These are phyloP conservation scores for Amylocystis lapponica DNA, from an alignment of 768 basidiomycete genomes.

Conservation along the genomic window DNA sequence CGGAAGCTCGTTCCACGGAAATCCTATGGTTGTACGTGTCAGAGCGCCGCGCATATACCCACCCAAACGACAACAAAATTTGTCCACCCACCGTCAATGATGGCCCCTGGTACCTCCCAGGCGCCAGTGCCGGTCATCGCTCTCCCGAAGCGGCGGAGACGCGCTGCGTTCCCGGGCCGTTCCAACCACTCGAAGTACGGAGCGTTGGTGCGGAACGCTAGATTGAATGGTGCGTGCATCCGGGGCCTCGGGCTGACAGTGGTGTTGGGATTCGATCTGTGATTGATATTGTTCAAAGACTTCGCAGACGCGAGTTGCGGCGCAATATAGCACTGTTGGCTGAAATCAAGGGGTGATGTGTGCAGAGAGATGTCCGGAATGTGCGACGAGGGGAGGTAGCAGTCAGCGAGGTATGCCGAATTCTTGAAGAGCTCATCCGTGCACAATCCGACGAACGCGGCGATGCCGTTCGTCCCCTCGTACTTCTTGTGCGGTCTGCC, in stretches of 20 bases:
- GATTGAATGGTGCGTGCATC: constrained; percentile 62
- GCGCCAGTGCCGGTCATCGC: constrained; percentile 70
- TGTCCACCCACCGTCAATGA: constrained; percentile 17
- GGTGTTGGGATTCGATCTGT: no score
- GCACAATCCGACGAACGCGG: constrained; percentile 66
- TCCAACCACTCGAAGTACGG: constrained; percentile 74
- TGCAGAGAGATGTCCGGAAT: background rate
- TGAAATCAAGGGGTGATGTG: background rate
- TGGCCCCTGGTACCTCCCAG: constrained; percentile 50
- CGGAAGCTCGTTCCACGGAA: constrained; percentile 50
- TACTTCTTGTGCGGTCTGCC: constrained; percentile 60
- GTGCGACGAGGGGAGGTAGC: constrained; percentile 17
- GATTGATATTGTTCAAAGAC: no score
- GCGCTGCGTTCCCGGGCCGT: constrained; percentile 36
- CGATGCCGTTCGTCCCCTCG: constrained; percentile 54
- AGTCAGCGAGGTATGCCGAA: constrained; percentile 67
- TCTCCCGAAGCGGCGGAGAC: constrained; percentile 65
- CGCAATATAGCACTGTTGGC: background rate
- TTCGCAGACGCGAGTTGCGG: background rate
- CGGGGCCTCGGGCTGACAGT: no score
- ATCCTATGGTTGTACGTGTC: constrained; percentile 33
- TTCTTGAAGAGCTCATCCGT: constrained; percentile 76
- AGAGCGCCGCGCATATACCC: background rate
- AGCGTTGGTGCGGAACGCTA: constrained; percentile 51
- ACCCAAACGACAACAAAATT: background rate